A percentile compares a stretch with the other conserved stretches of the same genome.
phyloP scores from a whole-genome alignment of 2,329 filamentous ascomycete genomes.

The Aspergillus persii region DNA sequence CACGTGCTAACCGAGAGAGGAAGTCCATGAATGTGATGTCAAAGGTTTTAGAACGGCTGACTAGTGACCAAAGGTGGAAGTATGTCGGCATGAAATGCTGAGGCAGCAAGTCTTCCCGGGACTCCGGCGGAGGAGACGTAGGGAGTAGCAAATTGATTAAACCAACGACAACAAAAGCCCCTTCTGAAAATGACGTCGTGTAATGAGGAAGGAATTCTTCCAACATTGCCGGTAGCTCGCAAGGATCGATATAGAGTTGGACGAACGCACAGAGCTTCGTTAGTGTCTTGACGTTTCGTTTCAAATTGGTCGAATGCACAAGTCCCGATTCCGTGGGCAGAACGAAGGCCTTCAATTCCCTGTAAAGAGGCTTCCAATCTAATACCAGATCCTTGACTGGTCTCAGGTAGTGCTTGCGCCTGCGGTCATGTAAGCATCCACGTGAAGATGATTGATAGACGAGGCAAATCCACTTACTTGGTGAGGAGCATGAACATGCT shows the following conservation, averaged over 20 bases:
- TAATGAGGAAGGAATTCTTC: constrained; percentile 83
- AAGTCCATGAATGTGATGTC: constrained; percentile 88
- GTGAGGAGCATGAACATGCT: constrained; percentile 96
- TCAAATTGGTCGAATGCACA: constrained; percentile 60
- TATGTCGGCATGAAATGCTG: constrained; percentile 88
- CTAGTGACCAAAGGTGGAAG: constrained; percentile 93
- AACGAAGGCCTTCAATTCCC: constrained; percentile 86
- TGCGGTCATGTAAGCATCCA: constrained; percentile 39
- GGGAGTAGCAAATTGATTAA: constrained; percentile 84
- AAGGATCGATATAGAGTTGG: constrained; percentile 88
- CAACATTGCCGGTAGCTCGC: constrained; percentile 76
- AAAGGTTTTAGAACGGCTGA: constrained; percentile 82
- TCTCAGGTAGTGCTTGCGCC: constrained; percentile 92
- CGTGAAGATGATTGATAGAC: background rate
- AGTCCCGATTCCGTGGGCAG: constrained; percentile 75
- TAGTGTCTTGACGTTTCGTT: constrained; percentile 68
- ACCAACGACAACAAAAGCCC: constrained; percentile 89
- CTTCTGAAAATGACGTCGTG: constrained; percentile 87
- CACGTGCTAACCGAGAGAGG: constrained; percentile 80
- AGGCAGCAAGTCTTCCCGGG: constrained; percentile 73
- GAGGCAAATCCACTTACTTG: constrained; percentile 61
- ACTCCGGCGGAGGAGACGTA: constrained; percentile 68
- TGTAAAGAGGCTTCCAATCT: constrained; percentile 91
- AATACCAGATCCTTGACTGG: constrained; percentile 84
- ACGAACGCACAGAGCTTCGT: constrained; percentile 88